Evolutionary conservation across 2,329 filamentous ascomycete species (phyloP).

Genomic region (Talaromyces amestolkiae): DNA sequence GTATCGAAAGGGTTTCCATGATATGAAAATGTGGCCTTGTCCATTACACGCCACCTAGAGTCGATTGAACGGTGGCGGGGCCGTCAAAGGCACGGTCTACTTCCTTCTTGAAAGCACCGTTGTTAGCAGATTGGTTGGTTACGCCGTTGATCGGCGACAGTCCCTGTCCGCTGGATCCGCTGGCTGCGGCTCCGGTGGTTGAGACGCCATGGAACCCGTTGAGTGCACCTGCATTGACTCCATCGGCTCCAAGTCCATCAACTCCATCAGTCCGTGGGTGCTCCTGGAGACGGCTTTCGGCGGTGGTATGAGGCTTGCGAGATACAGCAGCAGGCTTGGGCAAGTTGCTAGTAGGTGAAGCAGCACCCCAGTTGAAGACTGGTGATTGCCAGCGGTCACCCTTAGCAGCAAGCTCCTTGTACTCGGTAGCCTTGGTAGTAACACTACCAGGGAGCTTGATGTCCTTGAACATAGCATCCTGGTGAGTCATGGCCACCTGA

Average conservation of each 20-base stretch:
- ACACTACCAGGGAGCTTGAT: slow-evolving; percentile 84
- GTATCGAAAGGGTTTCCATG: background rate
- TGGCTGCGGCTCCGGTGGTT: slow-evolving; percentile 17
- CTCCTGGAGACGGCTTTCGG: slow-evolving; percentile 24
- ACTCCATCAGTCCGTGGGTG: background rate
- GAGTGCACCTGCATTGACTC: background rate
- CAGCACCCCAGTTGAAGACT: slow-evolving; percentile 82
- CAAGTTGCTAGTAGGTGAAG: slow-evolving; percentile 68
- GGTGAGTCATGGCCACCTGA: slow-evolving; percentile 79
- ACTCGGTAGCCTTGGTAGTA: slow-evolving; percentile 90
- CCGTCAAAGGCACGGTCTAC: slow-evolving; percentile 32
- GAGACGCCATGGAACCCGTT: slow-evolving; percentile 12
- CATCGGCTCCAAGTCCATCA: background rate
- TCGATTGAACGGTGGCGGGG: slow-evolving; percentile 14
- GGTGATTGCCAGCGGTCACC: slow-evolving; percentile 94
- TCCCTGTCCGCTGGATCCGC: background rate
- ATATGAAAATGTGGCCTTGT: background rate
- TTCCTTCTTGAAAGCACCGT: slow-evolving; percentile 27
- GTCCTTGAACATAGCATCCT: slow-evolving; percentile 89
- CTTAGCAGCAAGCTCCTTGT: slow-evolving; percentile 80
- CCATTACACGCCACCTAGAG: background rate
- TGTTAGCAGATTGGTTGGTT: slow-evolving; percentile 21
- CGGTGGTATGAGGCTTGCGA: slow-evolving; percentile 58
- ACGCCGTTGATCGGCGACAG: slow-evolving; percentile 21
- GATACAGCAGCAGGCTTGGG: slow-evolving; percentile 56